Percentiles rank a stretch among this genome's conserved stretches.
Conservation (phyloP, 805 yeast species). For the Soucietia sequanensis region DNA sequence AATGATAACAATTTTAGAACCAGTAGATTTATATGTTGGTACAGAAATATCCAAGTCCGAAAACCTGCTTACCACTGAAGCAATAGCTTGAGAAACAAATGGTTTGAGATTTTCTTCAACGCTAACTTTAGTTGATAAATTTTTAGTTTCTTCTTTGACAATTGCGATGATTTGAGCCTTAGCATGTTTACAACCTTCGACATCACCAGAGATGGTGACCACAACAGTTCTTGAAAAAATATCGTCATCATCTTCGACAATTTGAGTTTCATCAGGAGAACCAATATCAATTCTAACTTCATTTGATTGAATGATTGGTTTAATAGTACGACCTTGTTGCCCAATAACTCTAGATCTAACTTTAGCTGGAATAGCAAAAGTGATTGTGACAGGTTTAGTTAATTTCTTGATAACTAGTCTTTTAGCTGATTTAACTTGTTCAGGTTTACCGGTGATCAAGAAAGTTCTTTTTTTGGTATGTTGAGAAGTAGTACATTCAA, state of each 20-base stretch:
- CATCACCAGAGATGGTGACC: conserved; percentile 77
- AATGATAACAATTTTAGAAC: conserved; percentile 46
- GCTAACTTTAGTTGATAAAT: conserved; percentile 48
- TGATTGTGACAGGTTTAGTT: conserved; percentile 66
- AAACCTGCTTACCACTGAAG: conserved; percentile 20
- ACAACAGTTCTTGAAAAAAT: conserved; percentile 57
- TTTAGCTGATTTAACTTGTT: conserved; percentile 65
- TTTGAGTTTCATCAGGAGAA: conserved; percentile 21
- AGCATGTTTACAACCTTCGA: conserved; percentile 77
- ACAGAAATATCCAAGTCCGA: conserved; percentile 29
- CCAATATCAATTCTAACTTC: conserved; percentile 73
- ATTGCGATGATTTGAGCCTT: conserved; percentile 66
- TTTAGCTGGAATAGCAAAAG: conserved; percentile 70
- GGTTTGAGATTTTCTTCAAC: conserved; percentile 44
- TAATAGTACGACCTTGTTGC: conserved; percentile 77
- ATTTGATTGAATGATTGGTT: conserved; percentile 69
- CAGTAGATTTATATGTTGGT: conserved; percentile 37
- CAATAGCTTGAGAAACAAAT: conserved; percentile 39
- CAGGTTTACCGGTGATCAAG: conserved; percentile 72
- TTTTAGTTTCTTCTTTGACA: conserved; percentile 72
- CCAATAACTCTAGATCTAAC: conserved; percentile 83
- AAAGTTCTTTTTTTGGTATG: conserved; percentile 78
- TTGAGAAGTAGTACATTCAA: conserved; percentile 81
- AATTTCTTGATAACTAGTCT: conserved; percentile 72
- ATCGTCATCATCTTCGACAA: conserved; percentile 43